Conservation (phyloP, 2,329 filamentous ascomycete genomes). For the Chaetomium olivaceum region DNA sequence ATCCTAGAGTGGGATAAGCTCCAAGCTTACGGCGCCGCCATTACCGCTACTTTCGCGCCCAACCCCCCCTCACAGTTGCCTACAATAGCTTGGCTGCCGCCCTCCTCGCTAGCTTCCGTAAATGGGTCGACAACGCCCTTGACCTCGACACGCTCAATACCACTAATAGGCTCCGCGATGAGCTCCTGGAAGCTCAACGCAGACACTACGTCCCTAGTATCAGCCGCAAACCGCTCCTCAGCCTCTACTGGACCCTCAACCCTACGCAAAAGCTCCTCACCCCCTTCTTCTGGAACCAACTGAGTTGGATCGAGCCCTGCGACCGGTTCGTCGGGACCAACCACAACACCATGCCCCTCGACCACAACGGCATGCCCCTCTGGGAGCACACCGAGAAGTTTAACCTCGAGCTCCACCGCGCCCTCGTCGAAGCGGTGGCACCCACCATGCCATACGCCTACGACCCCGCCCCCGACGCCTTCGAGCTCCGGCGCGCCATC, state of each 20-base stretch:
- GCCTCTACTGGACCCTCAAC: constrained; percentile 36
- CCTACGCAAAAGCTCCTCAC: constrained; percentile 40
- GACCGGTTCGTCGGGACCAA: background rate
- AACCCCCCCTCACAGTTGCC: background rate
- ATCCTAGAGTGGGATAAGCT: constrained; percentile 42
- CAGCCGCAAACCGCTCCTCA: constrained; percentile 33
- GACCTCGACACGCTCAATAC: background rate
- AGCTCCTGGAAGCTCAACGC: constrained; percentile 40
- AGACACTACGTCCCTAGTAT: constrained; percentile 40
- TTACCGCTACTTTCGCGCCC: constrained; percentile 12
- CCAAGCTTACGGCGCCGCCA: constrained; percentile 7
- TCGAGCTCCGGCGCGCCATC: background rate
- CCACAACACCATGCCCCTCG: background rate
- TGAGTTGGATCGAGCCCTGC: constrained; percentile 16
- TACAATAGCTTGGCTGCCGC: constrained; percentile 20
- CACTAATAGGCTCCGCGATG: background rate
- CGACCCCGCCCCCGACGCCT: background rate
- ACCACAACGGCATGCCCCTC: background rate
- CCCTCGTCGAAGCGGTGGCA: background rate
- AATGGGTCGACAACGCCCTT: constrained; percentile 19
- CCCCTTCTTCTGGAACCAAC: constrained; percentile 40
- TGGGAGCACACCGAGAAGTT: background rate
- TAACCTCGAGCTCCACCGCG: background rate
- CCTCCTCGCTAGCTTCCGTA: constrained; percentile 20
- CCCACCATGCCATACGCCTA: background rate